Conservation (phyloP, 208 protist species). For the Acanthamoeba healyi region DNA sequence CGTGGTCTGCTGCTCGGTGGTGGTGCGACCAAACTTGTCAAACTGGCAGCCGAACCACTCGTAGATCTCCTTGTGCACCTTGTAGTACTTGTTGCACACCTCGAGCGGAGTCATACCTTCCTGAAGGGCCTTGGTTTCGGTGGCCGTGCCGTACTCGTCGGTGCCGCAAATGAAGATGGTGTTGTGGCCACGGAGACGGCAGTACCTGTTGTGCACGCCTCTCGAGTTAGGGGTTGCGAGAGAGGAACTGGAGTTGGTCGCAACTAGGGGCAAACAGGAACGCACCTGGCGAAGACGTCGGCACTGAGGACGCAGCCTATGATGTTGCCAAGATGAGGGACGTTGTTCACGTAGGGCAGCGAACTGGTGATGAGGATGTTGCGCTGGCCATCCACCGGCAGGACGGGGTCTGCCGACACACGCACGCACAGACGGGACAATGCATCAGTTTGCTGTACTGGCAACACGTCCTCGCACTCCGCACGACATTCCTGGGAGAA, state of each 20-base stretch:
- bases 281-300: constrained; percentile 90
- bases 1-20: constrained; percentile 88
- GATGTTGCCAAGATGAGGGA: constrained; percentile 94
- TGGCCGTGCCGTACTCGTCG: constrained; percentile 94
- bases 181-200: constrained; percentile 89
- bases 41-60: constrained; percentile 93
- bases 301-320: constrained; percentile 92
- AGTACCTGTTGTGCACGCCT: constrained; percentile 75
- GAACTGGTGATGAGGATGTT: constrained; percentile 93
- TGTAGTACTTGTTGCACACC: constrained; percentile 92
- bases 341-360: constrained; percentile 94
- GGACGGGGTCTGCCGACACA: constrained; percentile 10
- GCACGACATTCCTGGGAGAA: too few species aligned
- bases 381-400: constrained; percentile 82
- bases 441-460: not conserved
- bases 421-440: not conserved
- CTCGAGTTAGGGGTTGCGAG: too few species aligned
- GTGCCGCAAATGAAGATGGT: constrained; percentile 92
- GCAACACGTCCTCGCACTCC: too few species aligned
- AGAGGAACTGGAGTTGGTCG: not conserved
- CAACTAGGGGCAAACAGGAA: not conserved
- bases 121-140: constrained; percentile 90
- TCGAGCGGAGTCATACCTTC: constrained; percentile 88
- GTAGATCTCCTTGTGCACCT: constrained; percentile 90
- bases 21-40: constrained; percentile 92